Base-by-base conservation (phyloP, 495 filamentous ascomycete species). In the Penicillium steckii region DNA sequence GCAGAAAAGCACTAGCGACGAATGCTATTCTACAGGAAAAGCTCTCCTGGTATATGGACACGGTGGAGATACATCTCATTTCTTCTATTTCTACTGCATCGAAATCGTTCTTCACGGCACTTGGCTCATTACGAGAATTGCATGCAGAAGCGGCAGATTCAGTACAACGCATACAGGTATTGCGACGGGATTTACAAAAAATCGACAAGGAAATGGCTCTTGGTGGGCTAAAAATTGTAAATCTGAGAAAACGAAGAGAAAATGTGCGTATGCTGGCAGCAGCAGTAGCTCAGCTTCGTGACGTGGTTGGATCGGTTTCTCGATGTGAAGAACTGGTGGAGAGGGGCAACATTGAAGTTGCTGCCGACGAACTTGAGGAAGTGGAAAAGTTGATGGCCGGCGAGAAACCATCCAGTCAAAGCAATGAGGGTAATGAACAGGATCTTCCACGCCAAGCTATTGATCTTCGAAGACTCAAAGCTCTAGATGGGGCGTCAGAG, bases 21-120 rank as follows among this genome's bases (percentile, higher is more conserved):
- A 99, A 99, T 72, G 94, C 94, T 1, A 97, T 99, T 40, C 71
- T 99, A n/a, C 94, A 99, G 65, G 94, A 99, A 63, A 99, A 99
- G 65, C 78, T 99, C 3, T 97, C 93, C 1, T 99, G 94, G 94
- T 99, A 99, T 60, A 97, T 99, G 94, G 94, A 99, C 65, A 99
- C 95, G 0, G 89, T 99, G 17, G 94, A 99, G 62, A 89, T 97
- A 44, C 94, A 99, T 65, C 79, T 99, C 8, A 97, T 99, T 50
- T 91, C 89, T 2, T 95, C 91, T 0, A 97, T 99, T 18, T 96
- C 93, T 2, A 91, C 86, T 0, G 94, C 95, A 1, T 96, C 92
- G 1, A 89, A 89, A 7, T 96, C 92, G 0, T 99, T 99, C 74
- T 99, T 99, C 63, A 93, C 90, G 0, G 94, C 95, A 0, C 73